These are phyloP conservation scores for Fusarium lyarnte DNA, from an alignment of 2,329 filamentous ascomycete genomes.

Conservation along the genomic window DNA sequence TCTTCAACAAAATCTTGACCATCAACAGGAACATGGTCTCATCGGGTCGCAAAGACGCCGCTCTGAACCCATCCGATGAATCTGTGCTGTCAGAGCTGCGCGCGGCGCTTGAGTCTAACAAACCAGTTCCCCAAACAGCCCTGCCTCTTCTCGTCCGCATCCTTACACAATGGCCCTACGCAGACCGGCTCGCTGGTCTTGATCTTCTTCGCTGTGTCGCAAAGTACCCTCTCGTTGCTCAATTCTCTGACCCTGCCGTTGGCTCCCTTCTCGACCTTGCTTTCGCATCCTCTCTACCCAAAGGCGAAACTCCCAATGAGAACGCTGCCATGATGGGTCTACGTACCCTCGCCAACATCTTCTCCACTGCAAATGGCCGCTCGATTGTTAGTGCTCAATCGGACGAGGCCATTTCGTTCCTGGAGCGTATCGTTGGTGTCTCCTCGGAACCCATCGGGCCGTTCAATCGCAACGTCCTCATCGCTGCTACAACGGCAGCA, in stretches of 20 bases:
- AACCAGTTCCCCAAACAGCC: conserved; percentile 59
- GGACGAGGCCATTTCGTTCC: conserved; percentile 68
- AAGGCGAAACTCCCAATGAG: conserved; percentile 67
- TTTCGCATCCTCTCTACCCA: conserved; percentile 53
- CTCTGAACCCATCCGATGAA: conserved; percentile 78
- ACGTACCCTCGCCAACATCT: conserved; percentile 84
- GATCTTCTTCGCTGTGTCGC: conserved; percentile 89
- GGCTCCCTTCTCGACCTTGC: conserved; percentile 69
- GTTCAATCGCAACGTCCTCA: conserved; percentile 80
- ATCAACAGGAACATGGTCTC: conserved; percentile 78
- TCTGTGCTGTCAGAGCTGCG: conserved; percentile 69
- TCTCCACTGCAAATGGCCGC: conserved; percentile 77
- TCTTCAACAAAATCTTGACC: conserved; percentile 79
- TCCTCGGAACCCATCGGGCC: conserved; percentile 59
- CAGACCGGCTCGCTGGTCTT: conserved; percentile 82
- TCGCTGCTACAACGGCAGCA: conserved; percentile 82
- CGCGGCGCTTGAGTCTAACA: conserved; percentile 68
- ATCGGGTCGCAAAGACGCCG: conserved; percentile 76
- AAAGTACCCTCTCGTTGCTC: conserved; percentile 72
- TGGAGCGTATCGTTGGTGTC: conserved; percentile 69
- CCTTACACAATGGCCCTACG: conserved; percentile 80
- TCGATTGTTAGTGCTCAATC: conserved; percentile 67
- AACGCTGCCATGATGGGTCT: conserved; percentile 91
- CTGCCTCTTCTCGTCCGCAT: conserved; percentile 76
- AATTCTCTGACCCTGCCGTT: conserved; percentile 61